Conservation (phyloP, 1,284 basidiomycete genomes). For the Trametes hirsuta region DNA sequence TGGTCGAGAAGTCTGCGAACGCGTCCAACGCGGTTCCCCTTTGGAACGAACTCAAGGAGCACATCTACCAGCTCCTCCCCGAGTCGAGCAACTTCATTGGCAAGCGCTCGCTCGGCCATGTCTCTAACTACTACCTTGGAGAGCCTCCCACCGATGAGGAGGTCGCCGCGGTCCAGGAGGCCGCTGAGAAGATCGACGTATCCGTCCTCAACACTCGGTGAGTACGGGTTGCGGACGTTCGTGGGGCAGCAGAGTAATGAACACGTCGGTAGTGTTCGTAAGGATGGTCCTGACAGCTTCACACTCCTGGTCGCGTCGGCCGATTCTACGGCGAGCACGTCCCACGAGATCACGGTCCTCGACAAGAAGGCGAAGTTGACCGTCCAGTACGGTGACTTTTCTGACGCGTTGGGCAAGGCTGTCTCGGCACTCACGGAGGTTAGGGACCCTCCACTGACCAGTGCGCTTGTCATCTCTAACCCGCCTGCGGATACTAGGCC, state of each 20-base stretch:
- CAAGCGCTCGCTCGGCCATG: conserved; percentile 73
- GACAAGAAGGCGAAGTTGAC: conserved; percentile 53
- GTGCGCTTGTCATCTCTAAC: background rate
- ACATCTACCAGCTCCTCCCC: conserved; percentile 71
- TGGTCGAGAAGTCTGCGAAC: conserved; percentile 64
- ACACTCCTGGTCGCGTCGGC: conserved; percentile 76
- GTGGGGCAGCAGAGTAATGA: background rate
- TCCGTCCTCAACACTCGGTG: conserved; percentile 85
- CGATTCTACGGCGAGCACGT: conserved; percentile 40
- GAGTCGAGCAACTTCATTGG: conserved; percentile 74
- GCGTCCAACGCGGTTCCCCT: conserved; percentile 55
- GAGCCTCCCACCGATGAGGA: conserved; percentile 72
- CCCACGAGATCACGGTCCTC: conserved; percentile 51
- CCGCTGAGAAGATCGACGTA: conserved; percentile 71
- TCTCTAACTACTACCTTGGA: conserved; percentile 84
- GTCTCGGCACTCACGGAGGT: conserved; percentile 66
- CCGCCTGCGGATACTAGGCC: conserved; percentile 47
- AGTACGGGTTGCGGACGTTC: background rate
- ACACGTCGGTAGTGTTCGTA: conserved; percentile 56
- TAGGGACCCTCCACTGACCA: conserved; percentile 1
- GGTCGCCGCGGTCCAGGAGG: conserved; percentile 71
- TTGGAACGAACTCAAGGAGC: conserved; percentile 71
- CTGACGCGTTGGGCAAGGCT: conserved; percentile 55
- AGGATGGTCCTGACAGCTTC: conserved; percentile 62
- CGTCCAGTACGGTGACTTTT: conserved; percentile 75